Evolutionary conservation across 2,329 filamentous ascomycete species (phyloP), one percentile per base, ranked within the genome.

Genomic region (Acephala macrosclerotiorum): DNA sequence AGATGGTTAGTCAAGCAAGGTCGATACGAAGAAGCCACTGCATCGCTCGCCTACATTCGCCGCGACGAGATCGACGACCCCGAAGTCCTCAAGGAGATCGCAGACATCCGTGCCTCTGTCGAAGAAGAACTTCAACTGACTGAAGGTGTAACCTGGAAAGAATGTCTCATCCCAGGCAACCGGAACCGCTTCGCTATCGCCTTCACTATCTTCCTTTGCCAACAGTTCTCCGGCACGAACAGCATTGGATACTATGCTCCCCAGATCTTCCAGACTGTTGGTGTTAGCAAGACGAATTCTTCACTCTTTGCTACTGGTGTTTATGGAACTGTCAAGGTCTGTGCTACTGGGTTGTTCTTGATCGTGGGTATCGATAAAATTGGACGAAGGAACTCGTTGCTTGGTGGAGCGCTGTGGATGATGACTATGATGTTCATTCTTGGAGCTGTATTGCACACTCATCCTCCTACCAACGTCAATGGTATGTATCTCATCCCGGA

Each of bases 81-180:
- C 18, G 72, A 75, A 8, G 79, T 93, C 11, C 72, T 84, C 0
- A 77, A 80, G 3, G 89, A 94, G 75, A 85, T 91, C 63, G 81
- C 81, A 60, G 84, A 82, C 64, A 93, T 94, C 75, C 85, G 87
- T 68, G 81, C 82, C 22, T 84, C 89, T 26, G 86, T 92, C 68
- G 86, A 91, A 68, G 87, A 90, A 20, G 91, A 94, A 75, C 83
- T 90, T 57, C 89, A 92, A 75, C 89, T 89, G 0, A 91, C 87
- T 29, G 84, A 85, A 79, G 90, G 89, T 2, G 81, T 88, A 0
- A 85, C 85, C n/a, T 87, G 85, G 81, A 77, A 69, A 45, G 72
- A 86, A 1, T 89, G 65, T 29, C 67, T 57, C 20, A 16, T 40
- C 18, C 55, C 55, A 4, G 33, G 29, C 29, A 57, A 57, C 55